phyloP scores from a whole-genome alignment of 2,329 filamentous ascomycete species.

The Monilinia fructicola region DNA sequence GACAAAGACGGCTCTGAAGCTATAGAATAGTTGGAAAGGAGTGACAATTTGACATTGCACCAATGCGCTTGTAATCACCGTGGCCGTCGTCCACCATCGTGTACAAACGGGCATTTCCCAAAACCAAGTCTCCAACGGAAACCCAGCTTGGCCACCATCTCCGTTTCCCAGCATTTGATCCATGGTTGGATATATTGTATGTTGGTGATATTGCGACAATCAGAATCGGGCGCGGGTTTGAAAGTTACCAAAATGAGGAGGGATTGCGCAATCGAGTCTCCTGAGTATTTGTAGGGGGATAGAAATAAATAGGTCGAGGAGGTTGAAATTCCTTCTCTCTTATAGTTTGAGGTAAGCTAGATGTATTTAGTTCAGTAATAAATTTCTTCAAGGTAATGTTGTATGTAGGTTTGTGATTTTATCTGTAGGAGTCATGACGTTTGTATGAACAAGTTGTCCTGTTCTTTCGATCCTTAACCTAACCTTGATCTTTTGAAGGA shows the following conservation, averaged over 20 bases:
- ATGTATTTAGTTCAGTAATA: neutral
- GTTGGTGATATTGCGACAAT: constrained; percentile 1
- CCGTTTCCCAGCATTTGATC: constrained; percentile 42
- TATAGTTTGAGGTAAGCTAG: neutral
- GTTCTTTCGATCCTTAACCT: constrained; percentile 11
- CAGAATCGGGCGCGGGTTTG: neutral
- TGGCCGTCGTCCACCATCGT: constrained; percentile 93
- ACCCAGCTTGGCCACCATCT: constrained; percentile 54
- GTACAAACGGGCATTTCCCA: constrained; percentile 98
- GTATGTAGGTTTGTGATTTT: constrained; percentile 5
- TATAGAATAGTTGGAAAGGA: constrained; percentile 96
- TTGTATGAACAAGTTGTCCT: constrained; percentile 23
- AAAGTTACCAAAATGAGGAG: neutral
- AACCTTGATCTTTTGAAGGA: neutral
- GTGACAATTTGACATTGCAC: constrained; percentile 93
- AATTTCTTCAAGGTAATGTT: neutral
- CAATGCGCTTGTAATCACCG: constrained; percentile 79
- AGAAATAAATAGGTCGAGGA: neutral
- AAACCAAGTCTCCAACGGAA: constrained; percentile 96
- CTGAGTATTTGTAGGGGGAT: neutral
- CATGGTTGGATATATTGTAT: constrained; percentile 29
- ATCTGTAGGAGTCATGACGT: neutral
- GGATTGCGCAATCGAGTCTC: neutral
- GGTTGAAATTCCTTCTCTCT: neutral
- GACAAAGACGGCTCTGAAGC: constrained; percentile 84